Conservation (phyloP, 352 stramenopile species). For the Phytopythium kandeliae region DNA sequence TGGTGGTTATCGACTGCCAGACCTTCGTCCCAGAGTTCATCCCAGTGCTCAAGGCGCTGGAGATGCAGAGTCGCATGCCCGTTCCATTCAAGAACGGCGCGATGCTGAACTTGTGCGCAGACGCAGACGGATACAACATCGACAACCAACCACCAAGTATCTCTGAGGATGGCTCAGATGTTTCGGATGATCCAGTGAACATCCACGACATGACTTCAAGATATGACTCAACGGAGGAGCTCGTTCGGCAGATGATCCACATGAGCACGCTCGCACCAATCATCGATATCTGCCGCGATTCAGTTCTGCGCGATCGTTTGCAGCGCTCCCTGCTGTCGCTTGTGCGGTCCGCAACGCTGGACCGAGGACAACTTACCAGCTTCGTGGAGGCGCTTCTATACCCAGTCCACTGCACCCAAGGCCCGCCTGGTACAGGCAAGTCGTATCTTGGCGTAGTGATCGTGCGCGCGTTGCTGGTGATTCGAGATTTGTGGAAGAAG, state of each 20-base stretch:
- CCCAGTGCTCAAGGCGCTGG: constrained; percentile 74
- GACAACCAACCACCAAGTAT: neutral
- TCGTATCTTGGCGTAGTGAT: constrained; percentile 87
- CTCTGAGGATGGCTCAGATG: neutral
- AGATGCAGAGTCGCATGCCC: constrained; percentile 58
- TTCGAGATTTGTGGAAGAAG: constrained; percentile 67
- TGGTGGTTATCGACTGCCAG: constrained; percentile 85
- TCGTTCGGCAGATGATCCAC: constrained; percentile 47
- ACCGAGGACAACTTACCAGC: constrained; percentile 63
- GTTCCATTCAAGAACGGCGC: constrained; percentile 73
- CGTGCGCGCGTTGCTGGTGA: constrained; percentile 68
- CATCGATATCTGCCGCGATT: constrained; percentile 71
- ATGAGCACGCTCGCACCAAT: constrained; percentile 66
- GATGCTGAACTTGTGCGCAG: constrained; percentile 55
- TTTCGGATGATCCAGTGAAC: constrained; percentile 2
- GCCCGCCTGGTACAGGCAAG: constrained; percentile 84
- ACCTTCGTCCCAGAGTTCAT: constrained; percentile 87
- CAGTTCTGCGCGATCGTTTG: constrained; percentile 24
- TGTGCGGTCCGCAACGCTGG: constrained; percentile 47
- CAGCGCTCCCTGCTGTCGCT: constrained; percentile 29
- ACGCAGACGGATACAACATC: neutral
- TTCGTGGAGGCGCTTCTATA: constrained; percentile 71
- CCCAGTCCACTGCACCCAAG: constrained; percentile 85
- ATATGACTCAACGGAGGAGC: constrained; percentile 3
- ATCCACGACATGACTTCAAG: neutral